A percentile compares a stretch with the other conserved stretches of the same genome.
These are phyloP conservation scores for Agroathelia rolfsii DNA, from an alignment of 1,284 basidiomycete genomes.

Conservation along the genomic window DNA sequence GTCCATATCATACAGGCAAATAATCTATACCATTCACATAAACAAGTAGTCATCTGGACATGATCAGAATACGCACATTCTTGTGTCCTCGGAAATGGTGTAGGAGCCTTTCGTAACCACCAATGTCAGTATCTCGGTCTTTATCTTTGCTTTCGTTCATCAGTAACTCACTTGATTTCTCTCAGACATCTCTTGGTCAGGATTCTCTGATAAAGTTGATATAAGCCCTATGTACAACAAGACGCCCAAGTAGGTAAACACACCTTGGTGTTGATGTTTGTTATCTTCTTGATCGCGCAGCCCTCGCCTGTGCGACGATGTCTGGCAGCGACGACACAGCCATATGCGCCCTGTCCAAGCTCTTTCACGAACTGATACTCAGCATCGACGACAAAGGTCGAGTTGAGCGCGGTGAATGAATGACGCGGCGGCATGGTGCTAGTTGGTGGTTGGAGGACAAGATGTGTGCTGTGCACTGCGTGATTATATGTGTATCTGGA, in stretches of 20 bases:
- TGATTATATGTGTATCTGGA: too few relatives aligned
- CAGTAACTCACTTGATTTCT: constrained; percentile 80
- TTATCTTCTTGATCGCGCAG: constrained; percentile 95
- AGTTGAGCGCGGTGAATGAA: constrained; percentile 72
- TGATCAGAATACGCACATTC: constrained; percentile 49
- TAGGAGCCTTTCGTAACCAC: constrained; percentile 56
- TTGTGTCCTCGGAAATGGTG: constrained; percentile 97
- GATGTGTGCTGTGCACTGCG: too few relatives aligned
- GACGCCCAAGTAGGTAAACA: constrained; percentile 11
- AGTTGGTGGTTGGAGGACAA: too few relatives aligned
- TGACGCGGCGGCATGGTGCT: too few relatives aligned
- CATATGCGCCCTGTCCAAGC: constrained; percentile 90
- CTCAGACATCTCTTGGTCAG: constrained; percentile 90
- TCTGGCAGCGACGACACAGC: constrained; percentile 82
- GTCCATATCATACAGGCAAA: constrained; percentile 94
- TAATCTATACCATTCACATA: constrained; percentile 44
- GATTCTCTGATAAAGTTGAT: constrained; percentile 52
- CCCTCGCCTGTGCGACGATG: constrained; percentile 82
- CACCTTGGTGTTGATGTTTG: constrained; percentile 93
- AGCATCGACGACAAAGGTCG: constrained; percentile 79
- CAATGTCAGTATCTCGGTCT: neutral
- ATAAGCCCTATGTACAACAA: constrained; percentile 1
- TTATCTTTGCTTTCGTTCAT: neutral
- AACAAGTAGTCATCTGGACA: constrained; percentile 2
- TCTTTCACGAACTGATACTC: constrained; percentile 94